phyloP scores from a whole-genome alignment of 2,329 filamentous ascomycete species.

The Ascomycota sp. region DNA sequence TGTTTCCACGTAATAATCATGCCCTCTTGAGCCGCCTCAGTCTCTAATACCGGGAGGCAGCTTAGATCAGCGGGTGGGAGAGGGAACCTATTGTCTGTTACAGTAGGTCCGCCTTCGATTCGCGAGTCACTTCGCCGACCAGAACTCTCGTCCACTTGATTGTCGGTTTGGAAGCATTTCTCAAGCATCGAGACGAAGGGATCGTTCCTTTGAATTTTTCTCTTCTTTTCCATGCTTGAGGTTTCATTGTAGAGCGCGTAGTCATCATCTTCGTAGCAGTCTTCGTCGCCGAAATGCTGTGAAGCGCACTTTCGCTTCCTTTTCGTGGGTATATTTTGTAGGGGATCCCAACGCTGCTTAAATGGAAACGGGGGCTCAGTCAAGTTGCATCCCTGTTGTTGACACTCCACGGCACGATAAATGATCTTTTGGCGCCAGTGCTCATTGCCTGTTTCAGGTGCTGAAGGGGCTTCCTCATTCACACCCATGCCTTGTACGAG shows the following conservation, averaged over 20 bases:
- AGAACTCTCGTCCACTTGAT: too few relatives aligned
- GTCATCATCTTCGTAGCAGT: conserved; percentile 10
- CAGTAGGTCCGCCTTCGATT: too few relatives aligned
- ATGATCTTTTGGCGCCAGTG: conserved; percentile 57
- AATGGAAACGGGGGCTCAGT: conserved; percentile 78
- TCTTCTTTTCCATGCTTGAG: not conserved
- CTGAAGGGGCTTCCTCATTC: conserved; percentile 3
- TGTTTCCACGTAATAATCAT: conserved; percentile 53
- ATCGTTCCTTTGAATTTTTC: not conserved
- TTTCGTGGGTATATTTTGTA: conserved; percentile 31
- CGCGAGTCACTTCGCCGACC: too few relatives aligned
- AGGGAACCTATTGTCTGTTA: conserved; percentile 33
- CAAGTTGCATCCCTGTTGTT: conserved; percentile 44
- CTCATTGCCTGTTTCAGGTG: conserved; percentile 24
- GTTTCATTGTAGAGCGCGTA: conserved; percentile 11
- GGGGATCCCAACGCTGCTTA: conserved; percentile 68
- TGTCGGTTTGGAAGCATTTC: too few relatives aligned
- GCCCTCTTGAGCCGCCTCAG: conserved; percentile 28
- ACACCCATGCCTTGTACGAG: conserved; percentile 6
- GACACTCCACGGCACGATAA: conserved; percentile 68
- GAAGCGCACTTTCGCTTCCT: conserved; percentile 29
- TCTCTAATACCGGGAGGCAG: conserved; percentile 27
- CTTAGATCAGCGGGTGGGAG: conserved; percentile 35
- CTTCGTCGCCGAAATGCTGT: conserved; percentile 11
- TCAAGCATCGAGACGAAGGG: not conserved